A percentile compares a stretch with the other conserved stretches of the same genome.
Evolutionary conservation across 345 rosid genomes (phyloP).

Genomic region (Streptanthus diversifolius): DNA sequence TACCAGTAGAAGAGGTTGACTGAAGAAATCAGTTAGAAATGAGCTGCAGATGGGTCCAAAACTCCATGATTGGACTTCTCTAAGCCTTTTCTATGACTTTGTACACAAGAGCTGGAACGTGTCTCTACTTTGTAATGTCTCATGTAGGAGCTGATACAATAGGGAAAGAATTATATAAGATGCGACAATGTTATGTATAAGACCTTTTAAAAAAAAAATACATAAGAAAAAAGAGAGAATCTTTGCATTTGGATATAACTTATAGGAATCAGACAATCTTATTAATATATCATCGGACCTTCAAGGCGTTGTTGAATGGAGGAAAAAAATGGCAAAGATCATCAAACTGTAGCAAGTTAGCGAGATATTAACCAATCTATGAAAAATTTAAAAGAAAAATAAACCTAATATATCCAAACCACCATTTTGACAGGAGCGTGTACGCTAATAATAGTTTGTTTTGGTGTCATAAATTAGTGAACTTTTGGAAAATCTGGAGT

Average conservation of each 20-base stretch:
- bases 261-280: no score
- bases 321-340: no score
- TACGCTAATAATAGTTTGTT: no score
- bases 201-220: neutral
- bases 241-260: neutral
- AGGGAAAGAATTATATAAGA: constrained; percentile 21
- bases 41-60: constrained; percentile 6
- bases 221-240: neutral
- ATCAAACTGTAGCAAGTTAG: neutral
- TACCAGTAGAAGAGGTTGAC: constrained; percentile 59
- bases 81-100: constrained; percentile 4
- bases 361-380: neutral
- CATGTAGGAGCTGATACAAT: constrained; percentile 27
- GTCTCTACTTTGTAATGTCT: constrained; percentile 13
- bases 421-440: no score
- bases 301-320: neutral
- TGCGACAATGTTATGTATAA: constrained; percentile 18
- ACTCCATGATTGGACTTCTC: neutral
- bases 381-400: no score
- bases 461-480: no score
- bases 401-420: no score
- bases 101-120: constrained; percentile 6
- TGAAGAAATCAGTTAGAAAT: constrained; percentile 10
- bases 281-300: no score
- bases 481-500: no score